phyloP scores from a whole-genome alignment of 495 filamentous ascomycete species.

The Penicillium bovifimosum region DNA sequence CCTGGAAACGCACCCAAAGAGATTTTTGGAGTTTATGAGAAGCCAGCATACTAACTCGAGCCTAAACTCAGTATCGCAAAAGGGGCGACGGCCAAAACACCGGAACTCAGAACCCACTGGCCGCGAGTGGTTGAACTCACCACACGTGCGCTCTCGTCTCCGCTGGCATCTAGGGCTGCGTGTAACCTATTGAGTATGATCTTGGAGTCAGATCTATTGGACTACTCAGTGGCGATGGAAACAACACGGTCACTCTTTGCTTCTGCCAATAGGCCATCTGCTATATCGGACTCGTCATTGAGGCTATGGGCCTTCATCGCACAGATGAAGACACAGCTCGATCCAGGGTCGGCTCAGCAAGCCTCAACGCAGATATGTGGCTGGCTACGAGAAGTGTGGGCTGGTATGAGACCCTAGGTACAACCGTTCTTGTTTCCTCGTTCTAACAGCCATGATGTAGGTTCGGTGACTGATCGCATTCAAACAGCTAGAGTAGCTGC shows the following conservation, averaged over 20 bases:
- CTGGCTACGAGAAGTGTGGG: conserved; percentile 79
- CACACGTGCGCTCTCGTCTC: conserved; percentile 62
- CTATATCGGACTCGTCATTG: conserved; percentile 75
- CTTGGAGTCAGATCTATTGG: conserved; percentile 55
- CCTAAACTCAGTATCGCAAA: conserved; percentile 27
- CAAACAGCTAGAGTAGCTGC: conserved; percentile 38
- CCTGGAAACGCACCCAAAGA: background rate
- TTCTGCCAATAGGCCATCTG: conserved; percentile 70
- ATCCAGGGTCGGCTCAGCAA: conserved; percentile 57
- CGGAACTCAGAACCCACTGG: conserved; percentile 50
- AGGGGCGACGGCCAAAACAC: conserved; percentile 20
- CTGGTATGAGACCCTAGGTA: conserved; percentile 43
- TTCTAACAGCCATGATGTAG: conserved; percentile 22
- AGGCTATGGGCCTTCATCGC: conserved; percentile 62
- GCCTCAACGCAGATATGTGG: conserved; percentile 64
- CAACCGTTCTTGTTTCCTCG: background rate
- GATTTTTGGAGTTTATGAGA: background rate
- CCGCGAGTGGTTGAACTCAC: conserved; percentile 69
- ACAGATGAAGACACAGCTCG: conserved; percentile 46
- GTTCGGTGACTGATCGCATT: conserved; percentile 32
- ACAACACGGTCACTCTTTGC: conserved; percentile 63
- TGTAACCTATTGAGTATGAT: conserved; percentile 69
- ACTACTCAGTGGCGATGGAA: conserved; percentile 56
- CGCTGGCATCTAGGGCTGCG: conserved; percentile 68
- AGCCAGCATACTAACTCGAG: background rate